Evolutionary conservation across 192 early-diverging fungal genomes (phyloP), one percentile per base, ranked within the genome.

Genomic region (Coemansia biformis): DNA sequence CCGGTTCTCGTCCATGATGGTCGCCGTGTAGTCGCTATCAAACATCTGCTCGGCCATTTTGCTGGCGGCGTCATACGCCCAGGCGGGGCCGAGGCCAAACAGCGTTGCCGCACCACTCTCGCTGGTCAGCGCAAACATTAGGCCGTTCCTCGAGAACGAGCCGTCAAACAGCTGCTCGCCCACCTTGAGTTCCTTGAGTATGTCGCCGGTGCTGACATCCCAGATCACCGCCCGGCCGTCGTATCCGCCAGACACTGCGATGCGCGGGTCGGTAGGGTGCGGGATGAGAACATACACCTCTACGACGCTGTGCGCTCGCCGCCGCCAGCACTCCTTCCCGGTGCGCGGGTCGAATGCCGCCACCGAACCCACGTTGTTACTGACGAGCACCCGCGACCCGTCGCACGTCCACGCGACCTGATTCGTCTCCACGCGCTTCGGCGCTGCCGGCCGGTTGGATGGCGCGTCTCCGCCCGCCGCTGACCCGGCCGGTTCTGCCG

Each of bases 211-310:
- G 2, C 42, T 54, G 13, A 87, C 76, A 57, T 94, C 82, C 92
- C 92, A 95, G 11, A 92, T 46, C 32, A 90, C 79, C 5, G 89
- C 74, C 3, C 79, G 76, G 17, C 89, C 90, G 51, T 92, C 90
- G 63, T 91, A 88, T 2, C 84, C 84, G 8, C 85, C 90, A 5
- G 86, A 86, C 16, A 95, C 61, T 3, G 91, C 63, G 2, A 88
- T 74, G n/a, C 76, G 72, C 8, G 73, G 66, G 38, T 91, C 86
- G 2, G 57, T 44, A 1, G 92, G 92, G 57, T 92, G 89, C 1
- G 81, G 69, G 43, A 85, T 83, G 8, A 90, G 57, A 1, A 83
- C 86, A 58, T 83, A 95, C 4, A 86, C 76, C 9, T 86, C 83
- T 13, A 57, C 72, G 6, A 63, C 18, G 38, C 64, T 58, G 59